Evolutionary conservation across 768 basidiomycete genomes (phyloP).

Genomic region (Baorangia bicolor): DNA sequence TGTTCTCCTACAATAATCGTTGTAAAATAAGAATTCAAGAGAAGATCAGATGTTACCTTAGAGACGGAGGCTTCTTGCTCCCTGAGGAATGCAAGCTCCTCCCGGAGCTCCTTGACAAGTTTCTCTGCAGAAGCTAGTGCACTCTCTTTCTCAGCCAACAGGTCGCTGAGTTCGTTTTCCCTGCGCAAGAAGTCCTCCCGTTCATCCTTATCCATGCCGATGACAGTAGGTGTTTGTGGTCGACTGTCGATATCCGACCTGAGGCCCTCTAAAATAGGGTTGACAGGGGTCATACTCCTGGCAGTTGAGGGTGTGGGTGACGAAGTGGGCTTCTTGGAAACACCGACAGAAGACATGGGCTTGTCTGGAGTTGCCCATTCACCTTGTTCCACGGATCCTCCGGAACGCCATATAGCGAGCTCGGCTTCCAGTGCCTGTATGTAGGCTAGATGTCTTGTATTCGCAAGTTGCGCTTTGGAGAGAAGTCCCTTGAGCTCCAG

Average conservation of each 20-base stretch:
- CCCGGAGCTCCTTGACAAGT: slow-evolving; percentile 81
- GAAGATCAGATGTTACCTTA: slow-evolving; percentile 48
- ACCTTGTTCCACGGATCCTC: slow-evolving; percentile 77
- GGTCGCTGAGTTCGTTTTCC: slow-evolving; percentile 95
- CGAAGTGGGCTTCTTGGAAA: slow-evolving; percentile 46
- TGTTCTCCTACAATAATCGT: slow-evolving; percentile 72
- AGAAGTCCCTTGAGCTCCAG: slow-evolving; percentile 92
- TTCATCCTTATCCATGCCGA: slow-evolving; percentile 92
- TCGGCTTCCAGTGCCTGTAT: slow-evolving; percentile 91
- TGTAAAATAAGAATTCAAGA: slow-evolving; percentile 5
- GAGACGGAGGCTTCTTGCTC: slow-evolving; percentile 82
- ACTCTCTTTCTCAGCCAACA: slow-evolving; percentile 89
- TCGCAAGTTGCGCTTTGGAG: slow-evolving; percentile 84
- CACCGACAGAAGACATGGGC: slow-evolving; percentile 40
- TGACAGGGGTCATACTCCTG: slow-evolving; percentile 72
- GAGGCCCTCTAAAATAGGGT: slow-evolving; percentile 70
- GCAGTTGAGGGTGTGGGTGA: slow-evolving; percentile 68
- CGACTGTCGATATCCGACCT: slow-evolving; percentile 74
- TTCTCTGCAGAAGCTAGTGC: slow-evolving; percentile 79
- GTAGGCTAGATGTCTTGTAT: slow-evolving; percentile 80
- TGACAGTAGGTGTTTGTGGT: slow-evolving; percentile 89
- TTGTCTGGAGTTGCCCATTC: slow-evolving; percentile 80
- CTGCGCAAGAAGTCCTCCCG: slow-evolving; percentile 93
- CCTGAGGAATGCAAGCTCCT: slow-evolving; percentile 87
- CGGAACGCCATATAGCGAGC: slow-evolving; percentile 83